Evolutionary conservation across 108 stramenopile genomes (phyloP).

Genomic region (Pseudonitzschia delicatissima): DNA sequence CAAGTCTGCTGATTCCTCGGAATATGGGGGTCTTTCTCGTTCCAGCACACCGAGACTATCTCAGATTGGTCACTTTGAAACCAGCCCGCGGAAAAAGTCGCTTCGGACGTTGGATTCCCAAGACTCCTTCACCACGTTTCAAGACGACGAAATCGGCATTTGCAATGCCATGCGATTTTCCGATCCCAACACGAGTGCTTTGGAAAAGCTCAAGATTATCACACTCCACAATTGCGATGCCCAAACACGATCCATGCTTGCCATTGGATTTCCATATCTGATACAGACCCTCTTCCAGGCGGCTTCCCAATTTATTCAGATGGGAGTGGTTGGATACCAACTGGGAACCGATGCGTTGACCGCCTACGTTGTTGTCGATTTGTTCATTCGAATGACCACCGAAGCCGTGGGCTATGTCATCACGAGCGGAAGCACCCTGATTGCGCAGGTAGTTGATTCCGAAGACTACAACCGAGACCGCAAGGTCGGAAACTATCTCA

Average conservation of each 20-base stretch:
- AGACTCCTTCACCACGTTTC: neutral
- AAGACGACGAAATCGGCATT: neutral
- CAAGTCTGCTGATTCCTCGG: neutral
- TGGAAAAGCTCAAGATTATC: neutral
- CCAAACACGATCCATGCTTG: conserved; percentile 29
- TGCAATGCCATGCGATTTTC: conserved; percentile 3
- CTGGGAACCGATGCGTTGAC: conserved; percentile 40
- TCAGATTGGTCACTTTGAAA: neutral
- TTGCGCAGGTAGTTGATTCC: conserved; percentile 1
- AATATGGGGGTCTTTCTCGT: neutral
- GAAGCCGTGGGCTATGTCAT: neutral
- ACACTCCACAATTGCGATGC: conserved; percentile 2
- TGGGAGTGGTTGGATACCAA: conserved; percentile 49
- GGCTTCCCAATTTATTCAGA: conserved; percentile 32
- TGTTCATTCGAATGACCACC: conserved; percentile 29
- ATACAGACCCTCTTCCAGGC: conserved; percentile 20
- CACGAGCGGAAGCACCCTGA: neutral
- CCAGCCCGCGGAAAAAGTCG: too few species aligned
- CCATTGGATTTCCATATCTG: conserved; percentile 39
- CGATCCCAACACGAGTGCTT: neutral
- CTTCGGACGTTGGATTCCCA: too few species aligned
- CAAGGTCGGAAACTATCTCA: conserved; percentile 59
- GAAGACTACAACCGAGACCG: conserved; percentile 19
- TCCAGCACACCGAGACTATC: neutral
- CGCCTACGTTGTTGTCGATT: conserved; percentile 38